Conservation (phyloP, 108 stramenopile genomes). For the Nitzschia sp. region DNA sequence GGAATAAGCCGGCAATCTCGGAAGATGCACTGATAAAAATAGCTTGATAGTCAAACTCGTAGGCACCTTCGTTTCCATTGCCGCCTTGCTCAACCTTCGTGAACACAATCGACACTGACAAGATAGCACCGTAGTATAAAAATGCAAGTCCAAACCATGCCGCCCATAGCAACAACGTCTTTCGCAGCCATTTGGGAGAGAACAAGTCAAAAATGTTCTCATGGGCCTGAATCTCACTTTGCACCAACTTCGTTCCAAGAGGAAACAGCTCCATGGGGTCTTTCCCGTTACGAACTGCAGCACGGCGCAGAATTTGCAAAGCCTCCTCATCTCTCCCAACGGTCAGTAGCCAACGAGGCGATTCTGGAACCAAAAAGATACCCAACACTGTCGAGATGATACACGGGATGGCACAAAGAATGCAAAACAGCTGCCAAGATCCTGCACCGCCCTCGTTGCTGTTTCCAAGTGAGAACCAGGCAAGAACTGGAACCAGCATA, state of each 20-base stretch:
- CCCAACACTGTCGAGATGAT: conserved; percentile 44
- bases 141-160: conserved; percentile 40
- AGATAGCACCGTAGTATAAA: conserved; percentile 56
- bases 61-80: conserved; percentile 15
- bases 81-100: conserved; percentile 21
- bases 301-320: conserved; percentile 41
- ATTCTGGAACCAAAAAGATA: conserved; percentile 56
- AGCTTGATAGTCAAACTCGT: conserved; percentile 54
- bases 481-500: conserved; percentile 56
- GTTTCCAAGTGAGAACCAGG: conserved; percentile 53
- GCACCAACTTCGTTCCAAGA: conserved; percentile 17
- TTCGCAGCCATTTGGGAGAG: conserved; percentile 50
- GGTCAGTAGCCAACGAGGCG: conserved; percentile 62
- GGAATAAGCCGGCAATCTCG: conserved; percentile 48
- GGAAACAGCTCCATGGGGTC: conserved; percentile 49
- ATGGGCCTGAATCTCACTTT: conserved; percentile 22
- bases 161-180: conserved; percentile 37
- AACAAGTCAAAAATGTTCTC: conserved; percentile 33
- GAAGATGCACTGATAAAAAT: conserved; percentile 54
- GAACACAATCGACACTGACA: conserved; percentile 52
- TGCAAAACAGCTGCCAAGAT: conserved; percentile 65
- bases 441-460: not conserved
- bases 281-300: conserved; percentile 49
- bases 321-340: conserved; percentile 60
- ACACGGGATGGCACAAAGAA: conserved; percentile 60